Evolutionary conservation across 2,329 filamentous ascomycete genomes (phyloP).

Genomic region (Cladosporium sphaerospermum): DNA sequence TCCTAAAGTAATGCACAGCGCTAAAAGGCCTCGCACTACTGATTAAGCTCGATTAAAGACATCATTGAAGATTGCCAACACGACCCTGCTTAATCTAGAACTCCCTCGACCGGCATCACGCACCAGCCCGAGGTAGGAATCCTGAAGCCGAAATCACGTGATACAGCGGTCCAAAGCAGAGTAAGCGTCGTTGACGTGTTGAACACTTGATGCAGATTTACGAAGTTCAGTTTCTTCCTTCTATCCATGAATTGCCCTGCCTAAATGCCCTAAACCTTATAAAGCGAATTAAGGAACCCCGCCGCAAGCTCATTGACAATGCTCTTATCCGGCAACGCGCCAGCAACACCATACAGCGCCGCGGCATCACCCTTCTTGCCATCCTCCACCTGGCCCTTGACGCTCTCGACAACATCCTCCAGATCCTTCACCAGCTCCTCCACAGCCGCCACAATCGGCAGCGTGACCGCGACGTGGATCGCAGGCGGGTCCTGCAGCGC

Average conservation of each 20-base stretch:
- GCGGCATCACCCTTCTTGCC: constrained; percentile 68
- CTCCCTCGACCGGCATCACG: too few relatives aligned
- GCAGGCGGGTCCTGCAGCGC: constrained; percentile 85
- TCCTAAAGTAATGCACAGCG: too few relatives aligned
- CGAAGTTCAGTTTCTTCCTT: constrained; percentile 10
- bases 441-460: constrained; percentile 75
- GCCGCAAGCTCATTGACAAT: constrained; percentile 84
- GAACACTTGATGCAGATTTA: background rate
- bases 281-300: constrained; percentile 87
- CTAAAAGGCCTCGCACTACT: too few relatives aligned
- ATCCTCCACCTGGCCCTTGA: constrained; percentile 65
- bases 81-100: too few relatives aligned
- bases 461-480: constrained; percentile 87
- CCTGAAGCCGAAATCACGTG: background rate
- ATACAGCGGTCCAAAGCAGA: background rate
- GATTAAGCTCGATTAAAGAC: too few relatives aligned
- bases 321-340: constrained; percentile 90
- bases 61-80: too few relatives aligned
- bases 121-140: too few relatives aligned
- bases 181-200: background rate
- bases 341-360: constrained; percentile 89
- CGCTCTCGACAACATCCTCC: constrained; percentile 54
- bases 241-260: background rate
- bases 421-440: constrained; percentile 72
- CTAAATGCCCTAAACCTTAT: constrained; percentile 59